These are phyloP conservation scores for Lichtheimia corymbifera DNA, from an alignment of 371 early-diverging fungal species.

Conservation along the genomic window DNA sequence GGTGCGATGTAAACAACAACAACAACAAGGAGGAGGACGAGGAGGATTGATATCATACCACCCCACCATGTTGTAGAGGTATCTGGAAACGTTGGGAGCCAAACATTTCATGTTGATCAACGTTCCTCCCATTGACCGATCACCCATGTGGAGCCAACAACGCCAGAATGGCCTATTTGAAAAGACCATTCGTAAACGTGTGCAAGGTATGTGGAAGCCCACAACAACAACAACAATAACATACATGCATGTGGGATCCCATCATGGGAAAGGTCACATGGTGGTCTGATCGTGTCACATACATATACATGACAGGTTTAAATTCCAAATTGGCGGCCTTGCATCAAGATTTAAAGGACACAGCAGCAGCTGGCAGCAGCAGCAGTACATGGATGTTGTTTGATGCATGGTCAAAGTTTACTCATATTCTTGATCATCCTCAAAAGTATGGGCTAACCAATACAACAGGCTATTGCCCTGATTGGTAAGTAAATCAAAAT, in stretches of 20 bases:
- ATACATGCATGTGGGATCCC: too few species aligned
- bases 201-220: constrained; percentile 19
- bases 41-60: too few species aligned
- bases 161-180: background rate
- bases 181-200: constrained; percentile 16
- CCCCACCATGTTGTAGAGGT: constrained; percentile 6
- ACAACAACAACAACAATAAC: background rate
- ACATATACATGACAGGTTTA: constrained; percentile 20
- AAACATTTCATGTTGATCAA: constrained; percentile 33
- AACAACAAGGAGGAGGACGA: too few species aligned
- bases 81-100: constrained; percentile 23
- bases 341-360: constrained; percentile 14
- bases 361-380: background rate
- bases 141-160: constrained; percentile 28
- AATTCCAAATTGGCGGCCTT: constrained; percentile 24
- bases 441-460: constrained; percentile 19
- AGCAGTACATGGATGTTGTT: constrained; percentile 14
- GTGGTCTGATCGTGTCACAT: background rate
- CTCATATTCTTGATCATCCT: constrained; percentile 24
- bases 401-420: constrained; percentile 34
- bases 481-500: constrained; percentile 20
- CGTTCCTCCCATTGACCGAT: constrained; percentile 40
- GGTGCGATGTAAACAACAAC: too few species aligned
- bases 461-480: constrained; percentile 26
- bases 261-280: background rate